A percentile compares a stretch with the other conserved stretches of the same genome.
These are phyloP conservation scores for Xerophyta viscosa DNA, from an alignment of 106 monocot genomes.

Conservation along the genomic window DNA sequence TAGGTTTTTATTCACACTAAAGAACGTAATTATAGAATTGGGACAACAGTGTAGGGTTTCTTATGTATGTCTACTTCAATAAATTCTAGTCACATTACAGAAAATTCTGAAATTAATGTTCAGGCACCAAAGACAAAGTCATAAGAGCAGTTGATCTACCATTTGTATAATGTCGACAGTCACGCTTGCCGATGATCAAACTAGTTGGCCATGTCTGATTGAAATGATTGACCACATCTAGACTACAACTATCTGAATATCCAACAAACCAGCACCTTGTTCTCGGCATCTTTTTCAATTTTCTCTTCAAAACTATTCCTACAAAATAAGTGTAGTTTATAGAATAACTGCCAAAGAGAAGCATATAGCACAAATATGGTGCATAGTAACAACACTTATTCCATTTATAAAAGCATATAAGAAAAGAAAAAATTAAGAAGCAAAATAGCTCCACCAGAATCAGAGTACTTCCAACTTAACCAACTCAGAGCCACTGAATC, in stretches of 20 bases:
- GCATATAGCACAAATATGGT: background rate
- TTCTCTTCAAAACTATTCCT: constrained; percentile 72
- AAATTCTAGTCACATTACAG: too few species aligned
- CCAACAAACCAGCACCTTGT: constrained; percentile 83
- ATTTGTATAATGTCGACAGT: constrained; percentile 75
- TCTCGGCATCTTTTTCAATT: constrained; percentile 45
- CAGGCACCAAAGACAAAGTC: background rate
- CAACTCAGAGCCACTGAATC: too few species aligned
- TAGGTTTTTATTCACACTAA: too few species aligned
- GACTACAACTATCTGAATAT: constrained; percentile 22
- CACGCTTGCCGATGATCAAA: constrained; percentile 62
- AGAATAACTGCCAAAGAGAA: background rate
- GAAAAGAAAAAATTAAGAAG: background rate
- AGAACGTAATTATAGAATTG: too few species aligned
- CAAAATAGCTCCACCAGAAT: too few species aligned
- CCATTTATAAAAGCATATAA: too few species aligned
- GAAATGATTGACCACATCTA: constrained; percentile 50
- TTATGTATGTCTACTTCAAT: too few species aligned
- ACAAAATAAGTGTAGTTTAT: background rate
- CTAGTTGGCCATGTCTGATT: constrained; percentile 48
- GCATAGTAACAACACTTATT: too few species aligned
- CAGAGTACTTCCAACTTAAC: too few species aligned
- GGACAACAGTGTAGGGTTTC: too few species aligned
- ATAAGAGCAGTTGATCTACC: constrained; percentile 22
- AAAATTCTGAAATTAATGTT: too few species aligned